Percentiles rank a stretch among this genome's conserved stretches.
Conservation (phyloP, 2,329 filamentous ascomycete genomes). For the Fusarium setosum region DNA sequence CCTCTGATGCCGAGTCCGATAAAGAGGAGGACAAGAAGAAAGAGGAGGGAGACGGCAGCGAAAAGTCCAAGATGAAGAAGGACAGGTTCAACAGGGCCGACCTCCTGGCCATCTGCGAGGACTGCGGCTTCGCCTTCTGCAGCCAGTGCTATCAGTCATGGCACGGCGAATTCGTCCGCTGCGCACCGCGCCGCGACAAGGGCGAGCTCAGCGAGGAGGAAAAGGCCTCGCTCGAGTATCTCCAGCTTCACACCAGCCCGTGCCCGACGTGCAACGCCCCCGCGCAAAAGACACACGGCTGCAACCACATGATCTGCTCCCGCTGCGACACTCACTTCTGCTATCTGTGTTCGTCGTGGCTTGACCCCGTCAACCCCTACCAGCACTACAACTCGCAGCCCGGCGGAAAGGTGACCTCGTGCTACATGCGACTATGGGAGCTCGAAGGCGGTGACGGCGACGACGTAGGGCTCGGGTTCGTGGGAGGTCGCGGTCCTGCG, state of each 20-base stretch:
- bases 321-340: slow-evolving; percentile 94
- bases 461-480: slow-evolving; percentile 59
- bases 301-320: slow-evolving; percentile 97
- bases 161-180: slow-evolving; percentile 87
- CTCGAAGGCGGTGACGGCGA: slow-evolving; percentile 82
- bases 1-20: slow-evolving; percentile 63
- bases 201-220: slow-evolving; percentile 86
- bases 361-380: slow-evolving; percentile 85
- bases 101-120: slow-evolving; percentile 85
- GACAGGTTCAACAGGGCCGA: slow-evolving; percentile 63
- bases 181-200: slow-evolving; percentile 72
- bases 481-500: slow-evolving; percentile 49
- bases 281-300: slow-evolving; percentile 90
- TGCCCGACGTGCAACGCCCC: slow-evolving; percentile 90
- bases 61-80: slow-evolving; percentile 36
- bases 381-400: slow-evolving; percentile 82
- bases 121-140: slow-evolving; percentile 92
- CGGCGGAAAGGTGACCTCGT: slow-evolving; percentile 66
- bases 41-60: slow-evolving; percentile 31
- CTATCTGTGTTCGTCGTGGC: slow-evolving; percentile 91
- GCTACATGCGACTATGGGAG: slow-evolving; percentile 92
- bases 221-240: slow-evolving; percentile 85
- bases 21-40: slow-evolving; percentile 58
- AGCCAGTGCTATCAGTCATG: slow-evolving; percentile 77
- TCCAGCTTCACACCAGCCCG: slow-evolving; percentile 82